Base-by-base conservation (phyloP, 2,329 filamentous ascomycete species). In the Endocalyx cinctus region DNA sequence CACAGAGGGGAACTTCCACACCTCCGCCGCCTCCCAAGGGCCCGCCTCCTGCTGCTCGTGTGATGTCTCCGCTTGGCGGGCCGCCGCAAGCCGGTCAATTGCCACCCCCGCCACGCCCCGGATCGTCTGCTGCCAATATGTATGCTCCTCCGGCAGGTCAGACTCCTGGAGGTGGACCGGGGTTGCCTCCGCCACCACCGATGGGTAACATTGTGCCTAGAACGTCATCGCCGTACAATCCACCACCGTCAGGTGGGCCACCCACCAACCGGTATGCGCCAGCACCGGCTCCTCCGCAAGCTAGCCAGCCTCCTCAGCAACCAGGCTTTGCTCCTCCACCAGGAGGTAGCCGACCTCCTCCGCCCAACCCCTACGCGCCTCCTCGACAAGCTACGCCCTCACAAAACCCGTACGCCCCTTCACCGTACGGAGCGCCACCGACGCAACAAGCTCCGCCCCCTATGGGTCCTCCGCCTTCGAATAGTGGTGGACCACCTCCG, bases 1-100 rank as follows among this genome's bases (percentile, higher is more conserved):
- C 63, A 37, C 72, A 74, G 37, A 77, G 73, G 43, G 72, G 75
- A 47, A 74, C 77, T 25, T 72, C 81, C 18, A 82, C 84, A 28
- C 85, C 87, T 32, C 79, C 86, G 18, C 84, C 84, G 25, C 88
- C 89, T 31, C 88, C 90, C 5, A 95, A 94, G 66, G 87, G 81
- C 30, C 71, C 78, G 19, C 77, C 78, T 23, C 75, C 76, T 29
- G 76, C 76, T 29, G 76, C 81, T 29, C 77, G 84, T 37, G 69
- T 92, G 39, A 81, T 75, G 38, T 94, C 88, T 20, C 87, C 88
- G 18, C 65, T 81, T 11, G 65, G 72, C 30, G 75, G 72, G 7
- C 73, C 71, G 34, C 70, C 74, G 22, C 70, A 69, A 30, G 51
- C 62, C 13, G 65, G 64, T 38, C 67, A 70, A 30, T 41, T 52